These are phyloP conservation scores for Annulohypoxylon stygium DNA, from an alignment of 495 filamentous ascomycete species.

Conservation along the genomic window DNA sequence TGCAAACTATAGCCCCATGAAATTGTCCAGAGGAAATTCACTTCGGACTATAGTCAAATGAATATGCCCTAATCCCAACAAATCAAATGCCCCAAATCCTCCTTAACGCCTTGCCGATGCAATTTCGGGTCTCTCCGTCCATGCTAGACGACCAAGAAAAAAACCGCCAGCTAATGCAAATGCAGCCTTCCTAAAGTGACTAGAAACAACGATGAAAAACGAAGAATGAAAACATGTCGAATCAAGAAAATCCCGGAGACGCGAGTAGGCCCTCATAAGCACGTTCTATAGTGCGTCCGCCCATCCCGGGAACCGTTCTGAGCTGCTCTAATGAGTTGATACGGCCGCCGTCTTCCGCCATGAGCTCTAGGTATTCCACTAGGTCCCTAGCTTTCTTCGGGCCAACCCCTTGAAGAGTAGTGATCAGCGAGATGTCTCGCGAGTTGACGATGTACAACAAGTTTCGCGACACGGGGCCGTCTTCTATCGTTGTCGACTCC, in stretches of 20 bases:
- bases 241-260: slow-evolving; percentile 21
- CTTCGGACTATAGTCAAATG: slow-evolving; percentile 11
- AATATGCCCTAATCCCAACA: slow-evolving; percentile 6
- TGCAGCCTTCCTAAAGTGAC: slow-evolving; percentile 23
- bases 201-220: slow-evolving; percentile 1
- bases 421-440: slow-evolving; percentile 77
- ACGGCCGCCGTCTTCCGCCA: slow-evolving; percentile 53
- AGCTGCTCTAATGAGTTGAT: slow-evolving; percentile 66
- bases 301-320: slow-evolving; percentile 69
- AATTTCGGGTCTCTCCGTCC: slow-evolving; percentile 23
- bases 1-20: slow-evolving; percentile 9
- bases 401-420: slow-evolving; percentile 77
- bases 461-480: slow-evolving; percentile 63
- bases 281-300: slow-evolving; percentile 69
- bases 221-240: slow-evolving; percentile 3
- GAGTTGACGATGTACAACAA: slow-evolving; percentile 90
- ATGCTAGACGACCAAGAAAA: slow-evolving; percentile 27
- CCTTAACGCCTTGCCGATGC: slow-evolving; percentile 44
- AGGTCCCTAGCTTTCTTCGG: slow-evolving; percentile 75
- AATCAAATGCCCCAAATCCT: slow-evolving; percentile 21
- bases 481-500: slow-evolving; percentile 38
- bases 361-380: slow-evolving; percentile 67
- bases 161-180: slow-evolving; percentile 27
- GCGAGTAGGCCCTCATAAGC: slow-evolving; percentile 60
- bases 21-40: background rate